These are phyloP conservation scores for Aspergillus bombycis DNA, from an alignment of 2,329 filamentous ascomycete species.

Conservation along the genomic window DNA sequence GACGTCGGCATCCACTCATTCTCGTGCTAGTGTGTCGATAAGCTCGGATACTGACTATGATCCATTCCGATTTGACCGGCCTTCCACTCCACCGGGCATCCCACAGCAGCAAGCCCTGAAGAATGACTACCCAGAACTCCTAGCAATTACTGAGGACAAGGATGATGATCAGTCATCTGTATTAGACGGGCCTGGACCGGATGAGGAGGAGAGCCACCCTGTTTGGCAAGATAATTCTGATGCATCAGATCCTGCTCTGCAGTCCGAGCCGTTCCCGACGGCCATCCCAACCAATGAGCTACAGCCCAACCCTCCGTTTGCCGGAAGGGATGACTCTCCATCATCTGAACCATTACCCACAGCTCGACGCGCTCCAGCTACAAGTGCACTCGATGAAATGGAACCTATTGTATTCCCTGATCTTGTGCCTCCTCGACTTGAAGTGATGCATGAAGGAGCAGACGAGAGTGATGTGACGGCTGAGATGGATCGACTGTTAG, in stretches of 20 bases:
- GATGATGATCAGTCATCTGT: slow-evolving; percentile 56
- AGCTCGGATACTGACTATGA: slow-evolving; percentile 46
- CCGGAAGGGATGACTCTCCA: slow-evolving; percentile 17
- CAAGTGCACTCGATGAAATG: slow-evolving; percentile 12
- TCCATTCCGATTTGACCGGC: slow-evolving; percentile 47
- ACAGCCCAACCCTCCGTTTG: slow-evolving; percentile 9
- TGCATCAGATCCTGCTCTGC: slow-evolving; percentile 15
- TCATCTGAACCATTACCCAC: slow-evolving; percentile 27
- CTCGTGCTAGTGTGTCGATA: slow-evolving; percentile 21
- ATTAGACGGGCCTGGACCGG: slow-evolving; percentile 56
- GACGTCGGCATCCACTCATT: slow-evolving; percentile 39
- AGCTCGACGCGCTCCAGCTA: slow-evolving; percentile 21
- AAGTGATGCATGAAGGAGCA: slow-evolving; percentile 42
- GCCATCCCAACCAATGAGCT: slow-evolving; percentile 28
- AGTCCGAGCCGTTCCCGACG: slow-evolving; percentile 29
- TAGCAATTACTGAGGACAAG: slow-evolving; percentile 53
- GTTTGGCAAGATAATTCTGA: slow-evolving; percentile 25
- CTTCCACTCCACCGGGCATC: slow-evolving; percentile 29
- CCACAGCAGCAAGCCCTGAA: slow-evolving; percentile 41
- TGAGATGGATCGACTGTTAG: slow-evolving; percentile 47
- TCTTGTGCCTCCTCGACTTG: slow-evolving; percentile 41
- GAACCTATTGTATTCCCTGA: slow-evolving; percentile 40
- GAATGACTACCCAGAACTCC: slow-evolving; percentile 46
- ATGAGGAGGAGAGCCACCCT: slow-evolving; percentile 55
- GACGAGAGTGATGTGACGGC: slow-evolving; percentile 39